Base-by-base conservation (phyloP, 495 filamentous ascomycete genomes). In the Neurospora sp. region DNA sequence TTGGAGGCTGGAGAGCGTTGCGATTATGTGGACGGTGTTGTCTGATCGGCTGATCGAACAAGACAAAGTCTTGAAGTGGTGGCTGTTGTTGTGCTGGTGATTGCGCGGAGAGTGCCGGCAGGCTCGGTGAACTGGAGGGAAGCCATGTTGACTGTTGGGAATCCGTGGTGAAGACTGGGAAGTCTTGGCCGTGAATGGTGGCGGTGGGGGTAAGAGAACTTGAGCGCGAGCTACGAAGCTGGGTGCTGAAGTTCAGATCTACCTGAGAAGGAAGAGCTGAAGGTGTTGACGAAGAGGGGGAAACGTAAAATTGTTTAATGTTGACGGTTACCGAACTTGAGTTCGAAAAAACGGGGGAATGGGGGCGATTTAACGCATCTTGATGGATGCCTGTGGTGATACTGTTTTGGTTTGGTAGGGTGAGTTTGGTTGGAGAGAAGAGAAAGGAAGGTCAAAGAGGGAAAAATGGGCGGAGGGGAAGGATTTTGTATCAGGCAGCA, bases 91-190 rank as follows among this genome's bases (percentile, higher is more conserved):
- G 80, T 75, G 80, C 83, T 78, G 77, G 80, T 77, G 77, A 78
- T 81, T 86, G 87, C 83, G 85, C 85, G 82, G 87, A 82, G 82
- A 82, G 79, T 82, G 86, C 87, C 87, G 86, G 86, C 86, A 84
- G 86, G 86, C 85, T 86, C 78, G 84, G 78, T 76, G 87, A 85
- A 87, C 82, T 88, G 84, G 87, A 85, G 85, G 86, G 86, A 86
- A 81, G 85, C 86, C 87, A 89, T 89, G 83, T 72, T 87, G 83
- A 83, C 85, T 85, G 87, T 78, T 78, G 76, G 66, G 84, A 83
- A 87, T 87, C 86, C 86, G 87, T 89, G 81, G 85, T 89, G 87
- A 88, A 87, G 86, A 86, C 83, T 83, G 80, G 75, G 76, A 83
- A 86, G 85, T 86, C 86, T 86, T 79, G 82, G 73, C 78, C 78